A percentile compares a stretch with the other conserved stretches of the same genome.
These are phyloP conservation scores for Pistacia vera DNA, from an alignment of 345 rosid species.

Conservation along the genomic window DNA sequence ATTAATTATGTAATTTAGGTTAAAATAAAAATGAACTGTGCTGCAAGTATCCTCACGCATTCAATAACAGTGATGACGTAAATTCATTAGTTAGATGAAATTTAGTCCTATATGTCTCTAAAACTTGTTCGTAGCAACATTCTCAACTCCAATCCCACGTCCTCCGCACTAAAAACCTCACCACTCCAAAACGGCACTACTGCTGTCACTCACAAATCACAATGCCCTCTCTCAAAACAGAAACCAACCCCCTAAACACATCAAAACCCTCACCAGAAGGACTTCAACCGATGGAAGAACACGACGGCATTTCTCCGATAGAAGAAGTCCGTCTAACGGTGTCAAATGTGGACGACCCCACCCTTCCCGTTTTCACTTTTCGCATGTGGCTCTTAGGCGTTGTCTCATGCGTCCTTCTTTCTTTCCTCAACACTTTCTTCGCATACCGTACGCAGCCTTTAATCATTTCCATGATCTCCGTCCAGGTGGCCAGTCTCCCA, in stretches of 20 bases:
- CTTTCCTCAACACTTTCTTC: slow-evolving; percentile 73
- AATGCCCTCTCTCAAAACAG: slow-evolving; percentile 21
- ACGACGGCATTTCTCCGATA: slow-evolving; percentile 47
- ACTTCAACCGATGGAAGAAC: slow-evolving; percentile 11
- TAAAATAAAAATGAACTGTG: no score
- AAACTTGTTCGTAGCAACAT: no score
- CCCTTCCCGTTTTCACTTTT: slow-evolving; percentile 64
- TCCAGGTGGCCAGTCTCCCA: slow-evolving; percentile 61
- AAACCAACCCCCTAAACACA: neutral
- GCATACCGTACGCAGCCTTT: slow-evolving; percentile 63
- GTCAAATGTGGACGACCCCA: slow-evolving; percentile 50
- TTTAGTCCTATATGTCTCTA: no score
- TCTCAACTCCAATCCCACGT: neutral
- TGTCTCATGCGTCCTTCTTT: slow-evolving; percentile 51
- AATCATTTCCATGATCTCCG: slow-evolving; percentile 51
- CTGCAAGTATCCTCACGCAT: no score
- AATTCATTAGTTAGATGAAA: no score
- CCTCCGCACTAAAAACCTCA: neutral
- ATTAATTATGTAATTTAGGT: no score
- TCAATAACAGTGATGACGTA: no score
- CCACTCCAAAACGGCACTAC: neutral
- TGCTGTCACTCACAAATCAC: neutral
- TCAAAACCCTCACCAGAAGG: neutral
- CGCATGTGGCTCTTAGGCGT: slow-evolving; percentile 67
- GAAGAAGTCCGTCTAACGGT: slow-evolving; percentile 69